Base-by-base conservation (phyloP, 306 rosid species). In the Acacia crassicarpa region DNA sequence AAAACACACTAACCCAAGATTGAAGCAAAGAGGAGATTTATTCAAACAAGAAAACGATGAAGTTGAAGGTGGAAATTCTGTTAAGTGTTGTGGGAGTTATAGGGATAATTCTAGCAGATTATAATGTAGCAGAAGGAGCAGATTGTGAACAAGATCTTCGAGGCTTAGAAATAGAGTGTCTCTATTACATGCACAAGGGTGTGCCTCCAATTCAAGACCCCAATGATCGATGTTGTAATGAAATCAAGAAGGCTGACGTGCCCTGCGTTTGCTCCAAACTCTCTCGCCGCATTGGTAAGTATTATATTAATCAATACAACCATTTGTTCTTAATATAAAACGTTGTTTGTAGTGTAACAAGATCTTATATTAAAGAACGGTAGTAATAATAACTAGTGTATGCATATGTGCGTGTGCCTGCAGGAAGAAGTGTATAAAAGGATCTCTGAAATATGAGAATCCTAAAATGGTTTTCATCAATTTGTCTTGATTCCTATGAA, bases 251-350 rank as follows among this genome's bases (percentile, higher is more conserved):
- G 0, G 82, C 82, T 0, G 65, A 84, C 32, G 4, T 84, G 2
- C 84, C 87, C n/a, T 84, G 87, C 2, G 43, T 41, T 65, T 84
- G 87, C 77, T n/a, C 12, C 5, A 75, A 69, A 35, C 74, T 84
- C 68, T 46, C 1, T 5, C 58, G 6, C 4, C 65, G 2, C 32
- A 9, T 54, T 8, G 10, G 62, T 54, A 20, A 54, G 62, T 20
- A 56, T 19, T 13, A 32, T 32, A 32, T 32, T 32, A 2, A 32
- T 2, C 2, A 32, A 32, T 32, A 32, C 4, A 32, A 32, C 35
- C 0, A 2, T 32, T 32, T 32, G 35, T 32, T 0, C 35, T 32
- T 32, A 32, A 32, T 32, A 32, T 32, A 32, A 32, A 4, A 32
- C 3, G 35, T 32, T 32, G 35, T 32, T 32, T 32, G 35, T 32